phyloP scores from a whole-genome alignment of 169 alveolate genomes.

The Eimeria sp. region DNA sequence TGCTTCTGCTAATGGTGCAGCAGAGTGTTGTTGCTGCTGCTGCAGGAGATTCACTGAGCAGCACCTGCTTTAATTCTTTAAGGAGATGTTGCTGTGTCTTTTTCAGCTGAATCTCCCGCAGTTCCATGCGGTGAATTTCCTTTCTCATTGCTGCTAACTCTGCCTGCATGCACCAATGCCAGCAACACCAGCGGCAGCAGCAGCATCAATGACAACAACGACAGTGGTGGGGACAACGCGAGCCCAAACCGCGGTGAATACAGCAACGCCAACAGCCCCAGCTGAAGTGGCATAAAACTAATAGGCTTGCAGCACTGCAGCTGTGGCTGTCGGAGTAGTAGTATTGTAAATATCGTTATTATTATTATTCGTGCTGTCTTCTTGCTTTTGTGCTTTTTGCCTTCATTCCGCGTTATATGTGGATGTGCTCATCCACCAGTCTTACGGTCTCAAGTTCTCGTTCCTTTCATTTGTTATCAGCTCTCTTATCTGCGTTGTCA shows the following conservation, averaged over 20 bases:
- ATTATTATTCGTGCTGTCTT: background rate
- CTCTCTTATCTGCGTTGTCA: too few relatives aligned
- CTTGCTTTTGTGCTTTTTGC: too few relatives aligned
- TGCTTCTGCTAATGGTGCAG: background rate
- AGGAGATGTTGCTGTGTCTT: constrained; percentile 93
- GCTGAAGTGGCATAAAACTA: too few relatives aligned
- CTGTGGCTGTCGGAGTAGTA: too few relatives aligned
- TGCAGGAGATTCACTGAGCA: background rate
- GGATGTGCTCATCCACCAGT: too few relatives aligned
- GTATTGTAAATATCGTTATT: background rate
- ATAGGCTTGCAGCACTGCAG: too few relatives aligned
- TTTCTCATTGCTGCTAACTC: constrained; percentile 95
- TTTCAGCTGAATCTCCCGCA: constrained; percentile 92
- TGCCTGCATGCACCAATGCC: constrained; percentile 13
- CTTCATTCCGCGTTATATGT: too few relatives aligned
- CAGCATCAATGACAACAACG: background rate
- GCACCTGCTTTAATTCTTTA: constrained; percentile 93
- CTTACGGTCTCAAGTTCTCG: too few relatives aligned
- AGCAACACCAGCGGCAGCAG: background rate
- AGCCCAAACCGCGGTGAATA: too few relatives aligned
- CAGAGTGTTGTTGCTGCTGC: background rate
- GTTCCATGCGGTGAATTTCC: constrained; percentile 95
- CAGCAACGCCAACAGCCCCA: too few relatives aligned
- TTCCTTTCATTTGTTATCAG: too few relatives aligned
- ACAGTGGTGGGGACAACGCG: background rate